These are phyloP conservation scores for Albugo candida DNA, from an alignment of 352 stramenopile genomes.

Conservation along the genomic window DNA sequence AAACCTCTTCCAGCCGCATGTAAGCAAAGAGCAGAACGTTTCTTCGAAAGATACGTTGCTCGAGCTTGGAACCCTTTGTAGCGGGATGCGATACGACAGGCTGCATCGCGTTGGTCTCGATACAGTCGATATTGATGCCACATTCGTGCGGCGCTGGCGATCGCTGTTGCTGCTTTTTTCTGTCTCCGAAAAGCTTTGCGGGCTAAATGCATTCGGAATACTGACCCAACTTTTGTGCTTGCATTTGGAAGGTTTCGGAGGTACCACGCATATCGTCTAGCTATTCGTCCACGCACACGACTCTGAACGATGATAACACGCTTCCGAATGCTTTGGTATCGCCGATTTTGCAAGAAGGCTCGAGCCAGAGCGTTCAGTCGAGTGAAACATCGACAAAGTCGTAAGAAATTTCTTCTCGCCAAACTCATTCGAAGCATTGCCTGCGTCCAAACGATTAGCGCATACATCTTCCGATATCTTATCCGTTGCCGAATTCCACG, in stretches of 20 bases:
- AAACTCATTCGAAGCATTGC: slow-evolving; percentile 46
- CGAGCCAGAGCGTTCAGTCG: slow-evolving; percentile 42
- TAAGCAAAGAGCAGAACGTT: slow-evolving; percentile 46
- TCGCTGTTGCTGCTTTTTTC: slow-evolving; percentile 39
- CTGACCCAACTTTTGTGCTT: slow-evolving; percentile 60
- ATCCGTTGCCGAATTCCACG: slow-evolving; percentile 42
- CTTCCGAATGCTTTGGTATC: slow-evolving; percentile 44
- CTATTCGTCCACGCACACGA: slow-evolving; percentile 42
- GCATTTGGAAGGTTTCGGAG: slow-evolving; percentile 51
- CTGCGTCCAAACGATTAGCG: slow-evolving; percentile 47
- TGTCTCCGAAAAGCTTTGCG: slow-evolving; percentile 47
- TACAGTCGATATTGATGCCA: slow-evolving; percentile 39
- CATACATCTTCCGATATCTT: slow-evolving; percentile 34
- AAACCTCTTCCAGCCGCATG: slow-evolving; percentile 64
- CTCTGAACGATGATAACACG: slow-evolving; percentile 53
- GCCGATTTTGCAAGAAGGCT: slow-evolving; percentile 52
- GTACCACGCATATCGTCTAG: slow-evolving; percentile 45
- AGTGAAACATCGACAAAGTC: slow-evolving; percentile 37
- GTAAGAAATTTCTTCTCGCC: slow-evolving; percentile 26
- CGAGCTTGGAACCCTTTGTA: slow-evolving; percentile 50
- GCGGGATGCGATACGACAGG: slow-evolving; percentile 43
- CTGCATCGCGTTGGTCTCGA: slow-evolving; percentile 31
- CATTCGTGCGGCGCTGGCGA: slow-evolving; percentile 57
- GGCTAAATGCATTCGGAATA: slow-evolving; percentile 41
- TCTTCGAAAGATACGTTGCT: slow-evolving; percentile 48